These are phyloP conservation scores for Pichia kluyveri DNA, from an alignment of 805 yeast species.

Conservation along the genomic window DNA sequence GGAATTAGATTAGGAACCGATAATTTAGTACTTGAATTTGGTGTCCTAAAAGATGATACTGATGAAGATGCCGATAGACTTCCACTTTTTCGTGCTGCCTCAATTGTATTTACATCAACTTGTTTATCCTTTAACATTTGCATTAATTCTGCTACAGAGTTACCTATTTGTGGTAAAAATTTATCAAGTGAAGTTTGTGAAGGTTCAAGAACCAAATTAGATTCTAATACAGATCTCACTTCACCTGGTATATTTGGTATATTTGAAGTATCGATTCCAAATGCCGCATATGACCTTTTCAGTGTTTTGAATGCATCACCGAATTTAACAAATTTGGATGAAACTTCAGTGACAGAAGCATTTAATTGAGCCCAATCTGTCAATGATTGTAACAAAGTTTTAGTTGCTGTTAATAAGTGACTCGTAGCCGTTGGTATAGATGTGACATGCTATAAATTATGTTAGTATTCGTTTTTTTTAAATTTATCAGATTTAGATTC, in stretches of 20 bases:
- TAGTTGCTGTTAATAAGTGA: slow-evolving; percentile 71
- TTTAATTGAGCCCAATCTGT: slow-evolving; percentile 83
- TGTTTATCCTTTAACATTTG: slow-evolving; percentile 79
- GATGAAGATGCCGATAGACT: background rate
- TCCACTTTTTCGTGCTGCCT: slow-evolving; percentile 4
- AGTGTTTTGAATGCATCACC: slow-evolving; percentile 92
- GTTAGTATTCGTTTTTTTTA: no score
- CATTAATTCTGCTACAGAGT: slow-evolving; percentile 72
- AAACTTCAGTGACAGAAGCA: slow-evolving; percentile 77
- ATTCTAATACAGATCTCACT: slow-evolving; percentile 71
- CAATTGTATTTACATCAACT: slow-evolving; percentile 25
- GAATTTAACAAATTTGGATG: slow-evolving; percentile 81
- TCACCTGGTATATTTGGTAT: slow-evolving; percentile 86
- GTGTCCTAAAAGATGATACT: background rate
- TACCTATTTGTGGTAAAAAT: slow-evolving; percentile 77
- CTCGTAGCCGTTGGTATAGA: slow-evolving; percentile 56
- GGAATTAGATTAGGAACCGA: background rate
- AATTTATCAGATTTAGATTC: no score
- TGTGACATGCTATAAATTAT: slow-evolving; percentile 32
- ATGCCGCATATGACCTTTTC: slow-evolving; percentile 64
- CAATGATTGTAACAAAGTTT: slow-evolving; percentile 74
- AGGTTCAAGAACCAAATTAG: slow-evolving; percentile 77
- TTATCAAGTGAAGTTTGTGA: slow-evolving; percentile 73
- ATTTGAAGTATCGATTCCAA: slow-evolving; percentile 76
- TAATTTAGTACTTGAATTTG: background rate